Percentiles rank a stretch among this genome's conserved stretches.
Evolutionary conservation across 179 eudicot genomes (phyloP).

Genomic region (Beta macrorhiza): DNA sequence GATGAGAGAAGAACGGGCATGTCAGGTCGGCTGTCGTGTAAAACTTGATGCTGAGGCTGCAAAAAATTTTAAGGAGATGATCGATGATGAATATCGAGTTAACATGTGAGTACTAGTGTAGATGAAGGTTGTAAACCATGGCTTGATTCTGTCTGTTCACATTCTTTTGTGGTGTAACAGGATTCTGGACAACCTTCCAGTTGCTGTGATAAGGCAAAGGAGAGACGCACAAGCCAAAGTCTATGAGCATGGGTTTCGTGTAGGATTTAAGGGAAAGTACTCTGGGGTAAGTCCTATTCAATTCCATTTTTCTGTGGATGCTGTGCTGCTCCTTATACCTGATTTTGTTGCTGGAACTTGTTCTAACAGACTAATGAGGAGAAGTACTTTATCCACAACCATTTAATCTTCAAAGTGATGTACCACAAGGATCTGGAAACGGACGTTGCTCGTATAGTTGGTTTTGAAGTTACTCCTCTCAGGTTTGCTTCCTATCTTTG

Average conservation of each 20-base stretch:
- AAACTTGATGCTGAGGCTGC: constrained; percentile 54
- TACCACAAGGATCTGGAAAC: constrained; percentile 49
- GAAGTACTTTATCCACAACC: constrained; percentile 50
- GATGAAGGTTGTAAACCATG: neutral
- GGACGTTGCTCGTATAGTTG: constrained; percentile 51
- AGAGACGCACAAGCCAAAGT: constrained; percentile 72
- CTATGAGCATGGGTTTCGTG: constrained; percentile 84
- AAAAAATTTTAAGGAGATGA: constrained; percentile 69
- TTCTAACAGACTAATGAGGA: constrained; percentile 38
- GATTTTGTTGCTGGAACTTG: constrained; percentile 18
- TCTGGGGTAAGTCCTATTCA: constrained; percentile 50
- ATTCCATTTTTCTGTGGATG: neutral
- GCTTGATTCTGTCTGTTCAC: constrained; percentile 10
- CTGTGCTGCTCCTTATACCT: neutral
- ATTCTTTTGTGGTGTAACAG: constrained; percentile 29
- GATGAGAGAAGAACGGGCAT: constrained; percentile 57
- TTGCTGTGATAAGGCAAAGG: constrained; percentile 80
- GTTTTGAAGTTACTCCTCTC: constrained; percentile 48
- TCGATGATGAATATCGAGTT: constrained; percentile 69
- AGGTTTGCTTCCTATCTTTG: constrained; percentile 33
- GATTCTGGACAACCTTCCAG: constrained; percentile 93
- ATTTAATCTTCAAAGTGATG: constrained; percentile 51
- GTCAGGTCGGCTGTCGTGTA: constrained; percentile 51
- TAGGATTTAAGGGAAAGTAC: constrained; percentile 84
- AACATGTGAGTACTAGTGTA: constrained; percentile 49